These are phyloP conservation scores for Calonectria henricotiae DNA, from an alignment of 2,329 filamentous ascomycete genomes.

Conservation along the genomic window DNA sequence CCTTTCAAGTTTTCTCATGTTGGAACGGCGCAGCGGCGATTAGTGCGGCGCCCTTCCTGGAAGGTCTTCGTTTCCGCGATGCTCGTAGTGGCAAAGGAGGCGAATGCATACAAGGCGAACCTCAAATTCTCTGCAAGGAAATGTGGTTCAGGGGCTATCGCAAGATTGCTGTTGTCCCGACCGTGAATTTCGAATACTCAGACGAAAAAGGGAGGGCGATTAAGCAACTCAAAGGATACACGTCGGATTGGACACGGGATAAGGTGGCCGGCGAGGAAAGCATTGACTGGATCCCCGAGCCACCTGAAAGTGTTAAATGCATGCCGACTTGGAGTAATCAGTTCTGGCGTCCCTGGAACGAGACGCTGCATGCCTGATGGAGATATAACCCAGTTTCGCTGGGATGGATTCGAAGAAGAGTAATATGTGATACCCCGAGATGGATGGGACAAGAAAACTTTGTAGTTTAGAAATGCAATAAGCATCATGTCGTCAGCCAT, in stretches of 20 bases:
- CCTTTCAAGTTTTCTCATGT: conserved; percentile 75
- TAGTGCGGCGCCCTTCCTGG: conserved; percentile 65
- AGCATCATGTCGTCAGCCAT: too few relatives aligned
- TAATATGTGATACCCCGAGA: neutral
- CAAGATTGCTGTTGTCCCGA: conserved; percentile 71
- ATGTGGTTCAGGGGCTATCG: conserved; percentile 67
- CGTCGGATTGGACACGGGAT: conserved; percentile 55
- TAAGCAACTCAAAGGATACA: conserved; percentile 69
- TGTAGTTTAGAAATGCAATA: neutral
- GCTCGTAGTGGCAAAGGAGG: conserved; percentile 41
- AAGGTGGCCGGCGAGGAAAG: conserved; percentile 51
- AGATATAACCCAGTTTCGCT: neutral
- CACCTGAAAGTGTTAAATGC: conserved; percentile 66
- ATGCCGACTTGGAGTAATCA: conserved; percentile 63
- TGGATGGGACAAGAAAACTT: neutral
- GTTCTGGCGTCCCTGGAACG: conserved; percentile 61
- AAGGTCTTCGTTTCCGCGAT: conserved; percentile 64
- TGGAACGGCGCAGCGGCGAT: conserved; percentile 73
- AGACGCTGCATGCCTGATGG: conserved; percentile 34
- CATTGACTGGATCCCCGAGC: conserved; percentile 63
- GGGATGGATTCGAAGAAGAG: neutral
- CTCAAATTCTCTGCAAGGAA: conserved; percentile 72
- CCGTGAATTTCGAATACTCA: conserved; percentile 71
- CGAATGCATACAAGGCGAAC: conserved; percentile 72
- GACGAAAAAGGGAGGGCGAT: conserved; percentile 63